Percentiles rank a stretch among this genome's conserved stretches.
phyloP scores from a whole-genome alignment of 2,329 filamentous ascomycete species.

The Penicillium sp. region DNA sequence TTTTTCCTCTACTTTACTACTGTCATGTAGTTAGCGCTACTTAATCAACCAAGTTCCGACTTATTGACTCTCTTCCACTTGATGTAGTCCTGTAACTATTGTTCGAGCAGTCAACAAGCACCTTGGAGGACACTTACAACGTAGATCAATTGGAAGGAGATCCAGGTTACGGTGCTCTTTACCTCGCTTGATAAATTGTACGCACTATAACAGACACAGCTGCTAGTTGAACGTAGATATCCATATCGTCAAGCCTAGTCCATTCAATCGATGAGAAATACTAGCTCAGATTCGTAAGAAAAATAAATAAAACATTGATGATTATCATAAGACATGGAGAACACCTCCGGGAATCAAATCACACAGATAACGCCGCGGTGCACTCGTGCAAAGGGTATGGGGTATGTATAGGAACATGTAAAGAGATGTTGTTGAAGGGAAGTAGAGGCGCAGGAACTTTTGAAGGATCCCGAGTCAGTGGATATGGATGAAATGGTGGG shows the following conservation, averaged over 20 bases:
- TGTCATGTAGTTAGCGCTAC: no score
- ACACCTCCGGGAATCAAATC: slow-evolving; percentile 21
- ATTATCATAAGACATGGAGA: slow-evolving; percentile 22
- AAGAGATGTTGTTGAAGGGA: slow-evolving; percentile 16
- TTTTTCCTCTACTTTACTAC: no score
- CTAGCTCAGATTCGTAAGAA: slow-evolving; percentile 13
- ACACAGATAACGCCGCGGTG: slow-evolving; percentile 22
- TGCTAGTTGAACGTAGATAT: neutral
- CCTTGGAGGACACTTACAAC: no score
- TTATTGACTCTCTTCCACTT: no score
- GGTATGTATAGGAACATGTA: slow-evolving; percentile 16
- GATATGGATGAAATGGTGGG: slow-evolving; percentile 13
- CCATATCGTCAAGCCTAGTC: slow-evolving; percentile 1
- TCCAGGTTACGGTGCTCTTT: no score
- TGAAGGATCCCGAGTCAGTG: slow-evolving; percentile 8
- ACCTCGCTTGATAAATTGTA: neutral
- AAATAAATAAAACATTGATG: slow-evolving; percentile 16
- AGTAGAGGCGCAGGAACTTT: slow-evolving; percentile 24
- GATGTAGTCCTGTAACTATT: no score
- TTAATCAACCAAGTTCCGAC: no score
- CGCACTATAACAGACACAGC: neutral
- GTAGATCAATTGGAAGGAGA: no score
- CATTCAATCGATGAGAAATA: slow-evolving; percentile 4
- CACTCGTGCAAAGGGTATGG: slow-evolving; percentile 19
- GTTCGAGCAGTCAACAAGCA: no score